Evolutionary conservation across 768 basidiomycete species (phyloP), one percentile per base, ranked within the genome.

Genomic region (Calocybe cyanea): DNA sequence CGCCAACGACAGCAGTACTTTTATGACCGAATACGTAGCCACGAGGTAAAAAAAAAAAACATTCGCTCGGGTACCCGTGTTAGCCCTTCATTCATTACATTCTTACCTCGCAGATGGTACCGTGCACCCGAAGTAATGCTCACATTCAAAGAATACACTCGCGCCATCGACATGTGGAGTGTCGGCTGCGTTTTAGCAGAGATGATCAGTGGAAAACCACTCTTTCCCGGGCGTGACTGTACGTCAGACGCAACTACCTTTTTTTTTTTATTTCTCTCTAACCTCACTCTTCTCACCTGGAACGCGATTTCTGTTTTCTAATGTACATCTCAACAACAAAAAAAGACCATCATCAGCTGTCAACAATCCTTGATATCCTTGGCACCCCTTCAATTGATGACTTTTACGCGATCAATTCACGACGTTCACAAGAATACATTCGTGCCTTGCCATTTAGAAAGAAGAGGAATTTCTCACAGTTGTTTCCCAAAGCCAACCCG

Each of bases 121-220:
- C 83, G 95, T 23, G 95, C 95, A 0, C 95, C 95, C 0, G 95
- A 97, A 63, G 90, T 98, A 50, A 97, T 98, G 95, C 77, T 98
- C 28, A 95, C 92, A 0, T 97, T 96, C 73, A 92, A 94, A 60
- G 85, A 94, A 70, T 97, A 97, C 63, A 93, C 92, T 4, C 78
- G 80, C 25, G 86, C 86, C 0, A 87, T 91, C 63, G 88, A 91
- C 53, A 77, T 92, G 61, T 92, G 89, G 90, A 83, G 81, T 48
- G 87, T 91, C 15, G 87, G 89, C 1, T 92, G 89, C 59, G 83
- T 91, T 2, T 67, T 91, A 38, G 94, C 93, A 6, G 93, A 94
- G 67, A 92, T 94, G 91, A 69, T 94, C 0, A 82, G 77, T 48
- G 91, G 94, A n/a, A 84, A 87, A 59, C 89, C 94, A 0, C 67